phyloP scores from a whole-genome alignment of 106 monocot genomes.

The Dendrobium officinale region DNA sequence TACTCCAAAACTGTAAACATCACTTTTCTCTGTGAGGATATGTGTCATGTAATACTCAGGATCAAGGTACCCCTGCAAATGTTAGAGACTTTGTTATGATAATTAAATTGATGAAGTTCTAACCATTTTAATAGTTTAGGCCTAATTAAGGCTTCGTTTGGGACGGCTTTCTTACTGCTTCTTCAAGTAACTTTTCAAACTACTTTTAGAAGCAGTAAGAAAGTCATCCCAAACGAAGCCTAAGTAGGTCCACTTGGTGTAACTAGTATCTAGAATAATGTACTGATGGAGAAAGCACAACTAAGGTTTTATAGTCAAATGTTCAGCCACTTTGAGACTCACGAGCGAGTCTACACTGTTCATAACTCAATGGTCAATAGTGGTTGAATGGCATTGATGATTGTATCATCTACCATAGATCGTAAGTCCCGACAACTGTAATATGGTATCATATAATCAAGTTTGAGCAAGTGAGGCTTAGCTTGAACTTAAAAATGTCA shows the following conservation, averaged over 20 bases:
- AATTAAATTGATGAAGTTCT: neutral
- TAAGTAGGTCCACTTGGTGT: conserved; percentile 12
- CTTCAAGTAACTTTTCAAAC: no score
- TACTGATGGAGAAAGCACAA: conserved; percentile 36
- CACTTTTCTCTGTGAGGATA: conserved; percentile 64
- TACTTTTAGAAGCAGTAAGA: no score
- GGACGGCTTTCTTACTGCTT: no score
- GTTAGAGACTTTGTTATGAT: neutral
- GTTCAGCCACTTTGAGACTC: neutral
- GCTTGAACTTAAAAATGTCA: neutral
- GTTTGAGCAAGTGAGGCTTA: neutral
- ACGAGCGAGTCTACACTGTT: neutral
- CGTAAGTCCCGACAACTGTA: neutral
- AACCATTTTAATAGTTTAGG: neutral
- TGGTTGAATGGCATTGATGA: neutral
- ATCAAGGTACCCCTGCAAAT: conserved; percentile 61
- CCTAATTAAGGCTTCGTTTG: neutral
- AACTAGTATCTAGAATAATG: conserved; percentile 13
- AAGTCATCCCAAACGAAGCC: no score
- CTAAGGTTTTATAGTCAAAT: neutral
- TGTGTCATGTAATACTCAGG: conserved; percentile 79
- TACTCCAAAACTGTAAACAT: conserved; percentile 77
- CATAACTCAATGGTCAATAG: neutral
- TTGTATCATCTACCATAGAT: neutral
- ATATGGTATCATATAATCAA: neutral